These are phyloP conservation scores for Metschnikowia colocasiae DNA, from an alignment of 805 yeast genomes.

Conservation along the genomic window DNA sequence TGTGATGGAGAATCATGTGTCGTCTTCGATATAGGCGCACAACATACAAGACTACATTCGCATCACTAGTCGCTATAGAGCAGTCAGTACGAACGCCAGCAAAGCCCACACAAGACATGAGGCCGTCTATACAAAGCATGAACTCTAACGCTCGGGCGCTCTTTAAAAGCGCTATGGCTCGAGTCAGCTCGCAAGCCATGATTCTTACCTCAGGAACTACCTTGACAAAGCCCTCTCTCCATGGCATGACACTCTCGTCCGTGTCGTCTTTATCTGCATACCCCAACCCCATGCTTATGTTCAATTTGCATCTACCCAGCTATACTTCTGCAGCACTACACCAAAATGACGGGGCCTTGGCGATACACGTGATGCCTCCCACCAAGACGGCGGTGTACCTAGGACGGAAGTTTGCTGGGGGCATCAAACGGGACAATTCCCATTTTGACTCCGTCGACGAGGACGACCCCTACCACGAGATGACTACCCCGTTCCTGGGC, in stretches of 20 bases:
- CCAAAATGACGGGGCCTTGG: slow-evolving; percentile 47
- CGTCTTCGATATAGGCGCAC: background rate
- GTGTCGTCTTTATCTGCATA: slow-evolving; percentile 75
- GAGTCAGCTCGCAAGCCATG: slow-evolving; percentile 42
- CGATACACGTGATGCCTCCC: slow-evolving; percentile 75
- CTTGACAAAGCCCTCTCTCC: slow-evolving; percentile 24
- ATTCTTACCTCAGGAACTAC: slow-evolving; percentile 31
- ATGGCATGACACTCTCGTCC: slow-evolving; percentile 84
- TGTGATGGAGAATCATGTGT: too few species aligned
- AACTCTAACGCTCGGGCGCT: background rate
- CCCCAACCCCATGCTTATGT: slow-evolving; percentile 77
- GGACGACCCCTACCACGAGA: slow-evolving; percentile 40
- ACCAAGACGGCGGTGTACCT: slow-evolving; percentile 48
- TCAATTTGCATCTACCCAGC: slow-evolving; percentile 85
- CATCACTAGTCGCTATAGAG: background rate
- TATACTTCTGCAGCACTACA: slow-evolving; percentile 69
- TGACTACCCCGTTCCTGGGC: slow-evolving; percentile 52
- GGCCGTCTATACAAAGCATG: slow-evolving; percentile 2
- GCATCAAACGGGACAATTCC: slow-evolving; percentile 45
- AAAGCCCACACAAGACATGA: background rate
- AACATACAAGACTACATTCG: background rate
- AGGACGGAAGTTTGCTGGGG: slow-evolving; percentile 62
- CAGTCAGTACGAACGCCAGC: background rate
- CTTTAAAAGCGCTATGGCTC: slow-evolving; percentile 34
- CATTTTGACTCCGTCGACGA: slow-evolving; percentile 20